Evolutionary conservation across 2,329 filamentous ascomycete genomes (phyloP), one percentile per base, ranked within the genome.

Genomic region (Apiospora malaysiana): DNA sequence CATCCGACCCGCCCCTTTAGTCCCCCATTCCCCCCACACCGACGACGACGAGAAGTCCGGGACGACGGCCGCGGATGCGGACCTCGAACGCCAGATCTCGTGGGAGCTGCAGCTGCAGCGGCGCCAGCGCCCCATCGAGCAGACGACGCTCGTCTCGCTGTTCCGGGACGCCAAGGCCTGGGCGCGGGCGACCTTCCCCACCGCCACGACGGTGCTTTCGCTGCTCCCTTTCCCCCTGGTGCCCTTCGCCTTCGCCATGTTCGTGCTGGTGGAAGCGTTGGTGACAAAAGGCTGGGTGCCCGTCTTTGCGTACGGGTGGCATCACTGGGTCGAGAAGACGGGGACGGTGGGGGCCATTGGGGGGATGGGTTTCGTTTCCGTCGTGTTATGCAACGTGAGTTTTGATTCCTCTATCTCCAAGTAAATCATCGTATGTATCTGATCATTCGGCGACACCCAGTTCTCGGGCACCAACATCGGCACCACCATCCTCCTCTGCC

Each of bases 391-490:
- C 81, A 94, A 94, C 72, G 91, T 93, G 78, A 85, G 91, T 85
- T 45, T 43, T 59, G 5, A 4, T 45, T 21, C 8, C 14, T 43
- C 59, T 68, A 8, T 12, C 14, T 12, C 10, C 42, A 43, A 43
- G 42, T 12, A 8, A 8, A 12, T 12, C 37, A 40, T 10, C 37
- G 37, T 43, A 7, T 43, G 9, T 43, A 43, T 12, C 42, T 43
- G 42, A n/a, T n/a, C n/a, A n/a, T n/a, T n/a, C n/a, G n/a, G n/a
- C n/a, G n/a, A 51, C 18, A n/a, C 10, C 9, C 16, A 93, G 91
- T 94, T 93, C 75, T 90, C 92, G 0, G 92, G 92, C 25, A 94
- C 92, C 1, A 94, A 94, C 74, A 94, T 94, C 69, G 92, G 92
- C 45, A 93, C 92, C 0, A 91, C 92, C 0, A 94, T 94, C 76